A percentile compares a stretch with the other conserved stretches of the same genome.
phyloP scores from a whole-genome alignment of 192 early-diverging fungal species.

The Radiomyces spectabilis region DNA sequence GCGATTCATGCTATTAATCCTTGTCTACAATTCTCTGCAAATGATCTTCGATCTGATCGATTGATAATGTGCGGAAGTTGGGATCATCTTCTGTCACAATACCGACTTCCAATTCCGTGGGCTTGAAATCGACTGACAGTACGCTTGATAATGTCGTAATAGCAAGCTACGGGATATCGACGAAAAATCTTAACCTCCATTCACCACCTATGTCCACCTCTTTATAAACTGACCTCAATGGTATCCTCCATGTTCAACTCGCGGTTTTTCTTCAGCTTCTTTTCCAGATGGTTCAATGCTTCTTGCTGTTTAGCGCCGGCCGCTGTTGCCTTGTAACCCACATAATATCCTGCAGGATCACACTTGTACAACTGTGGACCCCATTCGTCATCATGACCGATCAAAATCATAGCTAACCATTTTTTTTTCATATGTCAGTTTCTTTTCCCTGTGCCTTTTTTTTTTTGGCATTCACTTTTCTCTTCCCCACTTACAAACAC shows the following conservation, averaged over 20 bases:
- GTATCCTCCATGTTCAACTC: slow-evolving; percentile 78
- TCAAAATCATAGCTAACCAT: slow-evolving; percentile 87
- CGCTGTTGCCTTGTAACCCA: slow-evolving; percentile 92
- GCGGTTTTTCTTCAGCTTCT: slow-evolving; percentile 93
- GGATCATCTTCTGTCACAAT: slow-evolving; percentile 72
- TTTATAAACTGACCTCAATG: slow-evolving; percentile 62
- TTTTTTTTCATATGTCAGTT: not conserved
- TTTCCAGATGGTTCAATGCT: slow-evolving; percentile 93
- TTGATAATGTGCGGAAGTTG: slow-evolving; percentile 69
- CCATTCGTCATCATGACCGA: slow-evolving; percentile 91
- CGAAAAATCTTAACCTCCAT: not conserved
- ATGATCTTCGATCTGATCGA: slow-evolving; percentile 83
- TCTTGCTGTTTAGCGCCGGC: slow-evolving; percentile 96
- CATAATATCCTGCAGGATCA: slow-evolving; percentile 98
- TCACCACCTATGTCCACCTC: not conserved
- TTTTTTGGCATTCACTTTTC: too few species aligned
- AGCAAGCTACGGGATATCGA: slow-evolving; percentile 54
- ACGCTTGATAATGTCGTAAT: slow-evolving; percentile 90
- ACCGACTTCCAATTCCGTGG: slow-evolving; percentile 92
- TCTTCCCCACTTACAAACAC: slow-evolving; percentile 90
- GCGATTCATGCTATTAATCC: slow-evolving; percentile 46
- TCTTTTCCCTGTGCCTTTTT: not conserved
- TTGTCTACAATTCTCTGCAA: slow-evolving; percentile 82
- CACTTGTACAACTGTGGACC: slow-evolving; percentile 98
- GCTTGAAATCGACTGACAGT: slow-evolving; percentile 92